phyloP scores from a whole-genome alignment of 1,284 basidiomycete genomes.

The Meripilus lineatus region DNA sequence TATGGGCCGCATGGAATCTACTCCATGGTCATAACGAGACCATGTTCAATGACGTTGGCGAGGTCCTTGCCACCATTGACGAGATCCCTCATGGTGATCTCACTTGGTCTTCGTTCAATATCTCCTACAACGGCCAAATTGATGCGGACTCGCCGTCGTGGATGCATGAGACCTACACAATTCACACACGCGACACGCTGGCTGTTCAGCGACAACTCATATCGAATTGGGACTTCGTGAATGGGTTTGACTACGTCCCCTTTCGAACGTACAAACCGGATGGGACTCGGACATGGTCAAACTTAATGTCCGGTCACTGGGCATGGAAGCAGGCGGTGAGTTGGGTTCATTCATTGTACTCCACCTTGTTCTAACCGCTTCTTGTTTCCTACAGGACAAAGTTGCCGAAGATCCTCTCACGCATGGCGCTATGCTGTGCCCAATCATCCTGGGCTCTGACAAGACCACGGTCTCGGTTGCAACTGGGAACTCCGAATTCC shows the following conservation, averaged over 20 bases:
- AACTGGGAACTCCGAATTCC: slow-evolving; percentile 22
- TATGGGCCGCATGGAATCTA: slow-evolving; percentile 21
- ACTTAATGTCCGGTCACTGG: slow-evolving; percentile 20
- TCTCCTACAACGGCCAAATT: slow-evolving; percentile 10
- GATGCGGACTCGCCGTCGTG: slow-evolving; percentile 12
- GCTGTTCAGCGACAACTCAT: slow-evolving; percentile 13
- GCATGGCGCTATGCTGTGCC: slow-evolving; percentile 18
- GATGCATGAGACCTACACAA: too few relatives aligned
- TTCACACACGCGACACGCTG: too few relatives aligned
- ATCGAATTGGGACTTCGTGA: slow-evolving; percentile 6
- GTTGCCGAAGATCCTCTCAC: slow-evolving; percentile 3
- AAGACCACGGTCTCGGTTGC: too few relatives aligned
- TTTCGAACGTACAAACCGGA: slow-evolving; percentile 6
- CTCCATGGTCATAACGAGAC: neutral
- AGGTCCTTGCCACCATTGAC: slow-evolving; percentile 12
- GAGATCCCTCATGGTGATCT: slow-evolving; percentile 12
- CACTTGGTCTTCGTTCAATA: slow-evolving; percentile 9
- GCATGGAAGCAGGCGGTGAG: slow-evolving; percentile 20
- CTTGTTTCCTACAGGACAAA: slow-evolving; percentile 1
- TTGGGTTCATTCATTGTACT: slow-evolving; percentile 2
- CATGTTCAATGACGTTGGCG: slow-evolving; percentile 7
- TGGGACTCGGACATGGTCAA: neutral
- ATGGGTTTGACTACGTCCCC: slow-evolving; percentile 9
- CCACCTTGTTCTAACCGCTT: neutral
- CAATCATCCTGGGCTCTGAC: slow-evolving; percentile 23